Base-by-base conservation (phyloP, 2,329 filamentous ascomycete genomes). In the Verticillium isaacii region DNA sequence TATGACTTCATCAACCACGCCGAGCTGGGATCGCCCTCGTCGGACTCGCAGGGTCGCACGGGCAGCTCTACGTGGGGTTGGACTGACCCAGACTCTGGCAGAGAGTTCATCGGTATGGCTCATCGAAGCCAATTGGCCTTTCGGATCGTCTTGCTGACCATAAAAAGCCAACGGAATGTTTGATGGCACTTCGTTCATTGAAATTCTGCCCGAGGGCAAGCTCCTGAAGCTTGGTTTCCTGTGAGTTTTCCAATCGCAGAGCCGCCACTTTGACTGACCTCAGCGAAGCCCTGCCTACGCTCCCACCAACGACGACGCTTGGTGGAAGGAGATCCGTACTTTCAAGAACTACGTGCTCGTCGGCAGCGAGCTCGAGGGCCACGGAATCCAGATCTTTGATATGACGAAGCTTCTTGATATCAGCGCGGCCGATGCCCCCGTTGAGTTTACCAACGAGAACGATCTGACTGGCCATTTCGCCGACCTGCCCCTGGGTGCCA, bases 331-430 rank as follows among this genome's bases (percentile, higher is more conserved):
- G 66, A 72, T 76, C 62, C 68, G 70, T 15, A 68, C 69, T 2
- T 75, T 70, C 68, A 71, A 70, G 65, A 66, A 70, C 65, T 72
- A 67, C 63, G 62, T 71, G 32, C 65, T 75, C 56, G 71, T 77
- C 32, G 74, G 74, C 32, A 73, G 70, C 57, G 74, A 77, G 66
- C 78, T 80, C 5, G 65, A 67, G n/a, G 69, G 73, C 60, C 84
- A 87, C 66, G 81, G 82, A 32, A 78, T 88, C 29, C 85, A 88
- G 71, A 82, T 87, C 69, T 88, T 88, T 64, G 85, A 88, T 66
- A 77, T 86, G 79, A 81, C 58, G 74, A 3, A 81, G 59, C 75
- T 84, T 8, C 69, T 80, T 52, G 71, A 72, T 23, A 67, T 84
- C 59, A 73, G 80, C 67, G 76, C 76, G 0, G 67, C 74, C 14